These are phyloP conservation scores for Zygosaccharomyces sapae DNA, from an alignment of 1,139 yeast species.

Conservation along the genomic window DNA sequence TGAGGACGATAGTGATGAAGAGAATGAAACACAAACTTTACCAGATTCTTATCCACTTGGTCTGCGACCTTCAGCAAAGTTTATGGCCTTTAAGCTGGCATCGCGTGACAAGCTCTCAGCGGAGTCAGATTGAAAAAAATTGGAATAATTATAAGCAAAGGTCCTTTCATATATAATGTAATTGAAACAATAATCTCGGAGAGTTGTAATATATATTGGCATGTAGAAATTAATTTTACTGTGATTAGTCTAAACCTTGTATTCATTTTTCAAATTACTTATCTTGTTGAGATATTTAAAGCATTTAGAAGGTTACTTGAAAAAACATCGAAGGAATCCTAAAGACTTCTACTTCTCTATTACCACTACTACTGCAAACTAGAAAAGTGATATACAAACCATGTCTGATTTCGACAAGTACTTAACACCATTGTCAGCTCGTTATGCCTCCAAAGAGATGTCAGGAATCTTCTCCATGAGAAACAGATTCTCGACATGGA, in stretches of 20 bases:
- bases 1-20: conserved; percentile 17
- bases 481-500: conserved; percentile 96
- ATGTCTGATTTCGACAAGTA: conserved; percentile 64
- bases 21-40: conserved; percentile 19
- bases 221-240: not conserved
- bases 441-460: conserved; percentile 98
- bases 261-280: not conserved
- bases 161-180: conserved; percentile 4
- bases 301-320: not conserved
- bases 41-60: conserved; percentile 31
- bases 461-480: conserved; percentile 84
- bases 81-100: conserved; percentile 28
- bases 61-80: conserved; percentile 31
- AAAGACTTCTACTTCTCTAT: not conserved
- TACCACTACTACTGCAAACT: not conserved
- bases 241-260: not conserved
- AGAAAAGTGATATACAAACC: not conserved
- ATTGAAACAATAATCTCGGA: conserved; percentile 3
- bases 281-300: not conserved
- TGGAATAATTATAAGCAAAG: conserved; percentile 1
- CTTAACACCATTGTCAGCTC: conserved; percentile 87
- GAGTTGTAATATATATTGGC: not conserved
- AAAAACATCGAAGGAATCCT: not conserved
- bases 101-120: conserved; percentile 15
- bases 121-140: conserved; percentile 14